A percentile compares a stretch with the other conserved stretches of the same genome.
Conservation (phyloP, 2,329 filamentous ascomycete species). For the Chaetothyriales sp. region DNA sequence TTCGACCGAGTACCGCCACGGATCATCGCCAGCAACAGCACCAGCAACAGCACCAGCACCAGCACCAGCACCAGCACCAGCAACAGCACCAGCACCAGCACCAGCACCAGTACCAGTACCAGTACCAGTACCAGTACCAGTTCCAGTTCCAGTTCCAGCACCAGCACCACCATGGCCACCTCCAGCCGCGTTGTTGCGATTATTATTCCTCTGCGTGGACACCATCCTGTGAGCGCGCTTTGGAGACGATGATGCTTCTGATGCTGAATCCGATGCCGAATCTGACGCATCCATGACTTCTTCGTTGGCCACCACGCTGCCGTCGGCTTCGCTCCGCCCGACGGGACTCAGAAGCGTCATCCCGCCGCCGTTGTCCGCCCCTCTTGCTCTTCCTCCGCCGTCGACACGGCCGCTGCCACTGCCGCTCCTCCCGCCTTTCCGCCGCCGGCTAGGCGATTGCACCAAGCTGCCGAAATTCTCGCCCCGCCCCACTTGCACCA, state of each 20-base stretch:
- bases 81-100: neutral
- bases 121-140: neutral
- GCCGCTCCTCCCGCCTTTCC: neutral
- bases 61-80: too few relatives aligned
- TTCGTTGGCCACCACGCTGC: conserved; percentile 7
- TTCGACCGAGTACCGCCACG: conserved; percentile 46
- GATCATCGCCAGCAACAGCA: neutral
- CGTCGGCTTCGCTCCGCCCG: conserved; percentile 43
- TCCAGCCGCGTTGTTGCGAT: neutral
- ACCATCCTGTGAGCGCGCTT: conserved; percentile 7
- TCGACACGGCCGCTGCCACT: conserved; percentile 3
- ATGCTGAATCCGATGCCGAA: conserved; percentile 9
- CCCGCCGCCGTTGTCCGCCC: conserved; percentile 26
- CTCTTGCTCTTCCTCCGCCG: conserved; percentile 2
- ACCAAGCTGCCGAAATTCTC: conserved; percentile 2
- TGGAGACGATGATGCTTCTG: conserved; percentile 1
- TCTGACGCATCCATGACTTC: conserved; percentile 36
- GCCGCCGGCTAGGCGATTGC: neutral
- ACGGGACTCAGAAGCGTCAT: conserved; percentile 70
- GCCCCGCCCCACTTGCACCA: conserved; percentile 32
- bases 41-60: neutral
- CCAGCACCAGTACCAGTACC: neutral
- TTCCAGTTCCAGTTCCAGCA: neutral
- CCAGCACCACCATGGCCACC: neutral
- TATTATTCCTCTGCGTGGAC: conserved; percentile 23